Percentiles rank a stretch among this genome's conserved stretches.
phyloP scores from a whole-genome alignment of 1,139 yeast species.

The Petasospora fabianii region DNA sequence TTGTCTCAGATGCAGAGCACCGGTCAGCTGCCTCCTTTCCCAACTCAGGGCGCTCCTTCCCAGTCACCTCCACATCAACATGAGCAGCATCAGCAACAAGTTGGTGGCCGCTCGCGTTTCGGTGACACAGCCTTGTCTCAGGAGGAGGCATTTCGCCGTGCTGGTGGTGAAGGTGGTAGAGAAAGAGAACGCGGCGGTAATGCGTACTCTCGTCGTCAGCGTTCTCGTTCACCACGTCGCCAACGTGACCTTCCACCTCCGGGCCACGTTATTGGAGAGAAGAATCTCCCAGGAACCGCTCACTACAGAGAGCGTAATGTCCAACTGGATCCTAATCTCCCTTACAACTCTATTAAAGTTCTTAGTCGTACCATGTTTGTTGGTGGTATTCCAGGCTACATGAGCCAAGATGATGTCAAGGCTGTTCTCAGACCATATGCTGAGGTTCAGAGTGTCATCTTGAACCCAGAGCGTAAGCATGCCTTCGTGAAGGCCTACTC shows the following conservation, averaged over 20 bases:
- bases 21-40: constrained; percentile 27
- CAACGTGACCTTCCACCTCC: constrained; percentile 21
- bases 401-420: constrained; percentile 72
- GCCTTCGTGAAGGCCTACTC: constrained; percentile 96
- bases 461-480: constrained; percentile 86
- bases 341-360: constrained; percentile 79
- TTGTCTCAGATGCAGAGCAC: constrained; percentile 33
- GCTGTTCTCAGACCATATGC: constrained; percentile 78
- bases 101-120: constrained; percentile 7
- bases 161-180: constrained; percentile 4
- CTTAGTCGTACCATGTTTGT: constrained; percentile 85
- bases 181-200: constrained; percentile 20
- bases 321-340: constrained; percentile 64
- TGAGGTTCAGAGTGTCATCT: constrained; percentile 88
- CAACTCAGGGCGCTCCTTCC: too few species aligned
- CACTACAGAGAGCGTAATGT: constrained; percentile 73
- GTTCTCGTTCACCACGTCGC: constrained; percentile 29
- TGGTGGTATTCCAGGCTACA: constrained; percentile 86
- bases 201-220: constrained; percentile 27
- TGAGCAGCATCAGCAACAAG: background rate
- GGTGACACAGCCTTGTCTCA: constrained; percentile 16
- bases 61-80: constrained; percentile 15
- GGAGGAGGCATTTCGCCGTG: constrained; percentile 23
- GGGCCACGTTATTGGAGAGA: constrained; percentile 48
- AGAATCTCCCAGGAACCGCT: constrained; percentile 64